Evolutionary conservation across 208 protist genomes (phyloP), one percentile per base, ranked within the genome.

Genomic region (Leishmania lainsoni): DNA sequence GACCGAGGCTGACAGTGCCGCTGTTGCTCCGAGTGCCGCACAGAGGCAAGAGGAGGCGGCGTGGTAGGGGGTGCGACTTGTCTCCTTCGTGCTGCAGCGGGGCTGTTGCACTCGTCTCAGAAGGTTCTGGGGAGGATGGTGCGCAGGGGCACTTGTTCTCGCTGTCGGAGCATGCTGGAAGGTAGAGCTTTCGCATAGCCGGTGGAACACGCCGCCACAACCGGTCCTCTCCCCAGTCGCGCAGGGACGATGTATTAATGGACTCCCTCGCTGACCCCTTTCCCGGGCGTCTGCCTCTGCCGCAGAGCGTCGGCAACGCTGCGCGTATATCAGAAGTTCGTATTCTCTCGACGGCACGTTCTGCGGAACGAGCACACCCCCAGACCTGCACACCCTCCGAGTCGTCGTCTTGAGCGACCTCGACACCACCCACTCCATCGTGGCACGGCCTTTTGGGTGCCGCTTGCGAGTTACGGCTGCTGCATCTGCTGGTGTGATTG

Each of bases 1-100:
- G 87, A n/a, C 90, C 90, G 9, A 93, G 75, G 49, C 75, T 75
- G 51, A 87, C 80, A 22, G 74, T 45, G n/a, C 87, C 80, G 29
- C 77, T 71, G 76, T 79, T 79, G 76, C 52, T 51, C 54, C 61
- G 42, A 63, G 54, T 59, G 65, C 66, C 45, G 51, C 74, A 80
- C 12, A 90, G 84, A 0, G 87, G 84, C 14, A 90, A 42, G n/a
- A 90, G 69, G 3, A 85, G 72, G 17, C n/a, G 79, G 4, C 80
- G 59, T 9, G 68, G 10, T 48, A 71, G 48, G 69, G 42, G 6
- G 42, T 52, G 69, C 12, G 69, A 54, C 69, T 32, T 32, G 6
- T 22, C 10, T 48, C 48, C 48, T 22, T 26, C 69, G 6, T 26
- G 42, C 45, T 8, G 26, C 69, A 35, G 45, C 26, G 45, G 52